Base-by-base conservation (phyloP, 306 rosid species). In the Prinsepia uniflora region DNA sequence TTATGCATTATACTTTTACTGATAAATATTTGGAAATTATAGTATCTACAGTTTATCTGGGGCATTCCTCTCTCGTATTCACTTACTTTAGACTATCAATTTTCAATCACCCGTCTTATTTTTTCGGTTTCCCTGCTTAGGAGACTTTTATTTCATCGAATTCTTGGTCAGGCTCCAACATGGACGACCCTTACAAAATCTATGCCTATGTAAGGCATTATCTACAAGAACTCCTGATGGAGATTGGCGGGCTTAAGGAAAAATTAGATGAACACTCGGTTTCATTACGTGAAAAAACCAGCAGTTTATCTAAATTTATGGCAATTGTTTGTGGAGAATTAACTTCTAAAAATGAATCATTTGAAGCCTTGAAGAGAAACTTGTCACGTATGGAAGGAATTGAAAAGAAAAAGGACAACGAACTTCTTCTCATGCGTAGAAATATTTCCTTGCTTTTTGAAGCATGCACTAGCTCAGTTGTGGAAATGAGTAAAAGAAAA, bases 401-500 rank as follows among this genome's bases (percentile, higher is more conserved):
- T 34, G 63, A 71, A 68, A 79, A 82, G 14, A 83, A 83, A 62
- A 88, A 71, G 71, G 95, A 87, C 72, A 77, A 65, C 68, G 86
- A 87, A 56, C 86, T 86, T 67, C 76, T 76, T 82, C 70, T 75
- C 66, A 76, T 91, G 73, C 88, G 75, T 53, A 87, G 70, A 79
- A 84, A 78, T 76, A 46, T 85, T 79, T 77, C 79, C 14, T 63
- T 71, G 84, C 91, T 91, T 76, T 81, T 73, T 71, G 88, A 94
- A 78, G 90, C 92, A 68, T 91, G 90, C 75, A 76, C 81, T 43
- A 78, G 71, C 75, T 82, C 85, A 58, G 72, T 82, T 60, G 66
- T 58, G 80, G 92, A 84, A 78, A 74, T 91, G 58, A 87, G 81
- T 67, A 76, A 75, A 63, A 83, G 81, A 75, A 91, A 88, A 76